Conservation (phyloP, 2,329 filamentous ascomycete genomes). For the Botrytis hyacinthi region DNA sequence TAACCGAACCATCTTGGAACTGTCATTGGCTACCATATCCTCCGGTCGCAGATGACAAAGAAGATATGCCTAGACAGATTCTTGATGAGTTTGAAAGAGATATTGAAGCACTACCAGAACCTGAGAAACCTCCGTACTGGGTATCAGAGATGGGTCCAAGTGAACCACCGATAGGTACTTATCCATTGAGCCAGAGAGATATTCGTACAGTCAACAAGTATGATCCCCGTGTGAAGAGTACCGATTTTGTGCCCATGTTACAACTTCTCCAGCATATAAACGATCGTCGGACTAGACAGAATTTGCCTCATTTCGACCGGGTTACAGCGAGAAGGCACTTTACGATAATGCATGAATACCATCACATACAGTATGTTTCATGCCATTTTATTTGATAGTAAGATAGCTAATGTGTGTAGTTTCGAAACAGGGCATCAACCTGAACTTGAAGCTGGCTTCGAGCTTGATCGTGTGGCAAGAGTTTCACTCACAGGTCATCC, state of each 20-base stretch:
- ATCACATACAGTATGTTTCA: constrained; percentile 9
- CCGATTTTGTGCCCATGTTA: not conserved
- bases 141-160: not conserved
- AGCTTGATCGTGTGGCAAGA: constrained; percentile 22
- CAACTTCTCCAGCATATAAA: constrained; percentile 8
- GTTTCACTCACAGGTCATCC: constrained; percentile 34
- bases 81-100: constrained; percentile 25
- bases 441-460: not conserved
- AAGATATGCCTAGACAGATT: not conserved
- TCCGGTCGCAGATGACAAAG: not conserved
- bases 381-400: not conserved
- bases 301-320: not conserved
- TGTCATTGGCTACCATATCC: constrained; percentile 8
- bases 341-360: not conserved
- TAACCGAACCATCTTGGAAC: constrained; percentile 9
- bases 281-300: not conserved
- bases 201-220: not conserved
- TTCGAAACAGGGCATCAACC: not conserved
- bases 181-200: not conserved
- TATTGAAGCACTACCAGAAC: constrained; percentile 10
- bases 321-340: not conserved
- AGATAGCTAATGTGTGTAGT: not conserved
- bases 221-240: too few species aligned
- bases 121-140: constrained; percentile 21
- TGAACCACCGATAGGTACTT: not conserved